phyloP scores from a whole-genome alignment of 495 filamentous ascomycete genomes.

The Tuber aestivum region DNA sequence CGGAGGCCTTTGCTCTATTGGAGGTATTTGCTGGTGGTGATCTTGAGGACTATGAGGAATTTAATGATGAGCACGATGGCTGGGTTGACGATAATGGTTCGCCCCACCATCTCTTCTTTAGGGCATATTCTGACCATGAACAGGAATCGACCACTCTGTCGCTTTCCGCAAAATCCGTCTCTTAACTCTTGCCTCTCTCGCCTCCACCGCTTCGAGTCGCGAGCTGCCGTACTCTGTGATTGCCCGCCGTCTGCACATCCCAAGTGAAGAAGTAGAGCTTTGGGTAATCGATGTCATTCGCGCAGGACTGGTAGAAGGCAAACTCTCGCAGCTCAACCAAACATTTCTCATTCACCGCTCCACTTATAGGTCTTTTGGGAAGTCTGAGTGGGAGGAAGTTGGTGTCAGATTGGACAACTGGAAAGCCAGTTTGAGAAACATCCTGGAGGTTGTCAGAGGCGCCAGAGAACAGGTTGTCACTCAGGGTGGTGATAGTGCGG shows the following conservation, averaged over 20 bases:
- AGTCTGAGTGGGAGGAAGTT: slow-evolving; percentile 97
- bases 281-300: slow-evolving; percentile 99
- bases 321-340: slow-evolving; percentile 80
- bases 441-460: slow-evolving; percentile 65
- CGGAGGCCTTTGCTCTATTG: slow-evolving; percentile 77
- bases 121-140: slow-evolving; percentile 4
- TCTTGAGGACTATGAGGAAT: slow-evolving; percentile 90
- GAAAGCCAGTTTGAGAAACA: slow-evolving; percentile 68
- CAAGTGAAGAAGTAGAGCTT: slow-evolving; percentile 78
- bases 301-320: slow-evolving; percentile 87
- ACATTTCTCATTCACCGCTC: slow-evolving; percentile 91
- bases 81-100: slow-evolving; percentile 68
- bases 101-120: neutral
- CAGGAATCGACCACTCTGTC: slow-evolving; percentile 50
- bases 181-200: slow-evolving; percentile 82
- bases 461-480: slow-evolving; percentile 56
- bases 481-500: slow-evolving; percentile 22
- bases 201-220: slow-evolving; percentile 70
- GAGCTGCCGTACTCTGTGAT: slow-evolving; percentile 81
- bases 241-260: slow-evolving; percentile 71
- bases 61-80: slow-evolving; percentile 73
- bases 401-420: slow-evolving; percentile 82
- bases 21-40: slow-evolving; percentile 91
- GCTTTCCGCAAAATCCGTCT: slow-evolving; percentile 88
- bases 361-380: slow-evolving; percentile 90